Percentiles rank a stretch among this genome's conserved stretches.
Conservation (phyloP, 1,284 basidiomycete species). For the Ceratobasidium theobromae region DNA sequence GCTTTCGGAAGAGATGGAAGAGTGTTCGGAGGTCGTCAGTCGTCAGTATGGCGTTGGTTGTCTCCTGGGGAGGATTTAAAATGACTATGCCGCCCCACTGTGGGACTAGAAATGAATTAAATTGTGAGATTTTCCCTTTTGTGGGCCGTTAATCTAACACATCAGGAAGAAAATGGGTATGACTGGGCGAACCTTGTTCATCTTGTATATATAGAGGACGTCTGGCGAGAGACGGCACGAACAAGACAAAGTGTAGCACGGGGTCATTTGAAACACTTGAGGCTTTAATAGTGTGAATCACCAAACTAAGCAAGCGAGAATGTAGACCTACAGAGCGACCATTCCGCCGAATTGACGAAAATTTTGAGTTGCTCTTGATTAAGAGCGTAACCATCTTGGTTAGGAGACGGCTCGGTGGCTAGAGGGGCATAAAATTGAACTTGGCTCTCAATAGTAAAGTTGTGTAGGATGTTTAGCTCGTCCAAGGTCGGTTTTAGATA, state of each 20-base stretch:
- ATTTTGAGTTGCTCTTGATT: constrained; percentile 80
- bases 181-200: constrained; percentile 56
- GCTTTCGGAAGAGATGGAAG: constrained; percentile 72
- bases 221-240: constrained; percentile 72
- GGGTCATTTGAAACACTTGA: constrained; percentile 85
- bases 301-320: constrained; percentile 9
- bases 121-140: constrained; percentile 52
- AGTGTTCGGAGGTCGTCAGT: constrained; percentile 51
- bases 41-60: constrained; percentile 38
- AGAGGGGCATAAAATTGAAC: constrained; percentile 90
- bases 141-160: too few species aligned
- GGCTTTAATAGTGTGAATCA: constrained; percentile 49
- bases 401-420: constrained; percentile 67
- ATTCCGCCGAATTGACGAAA: constrained; percentile 95
- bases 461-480: constrained; percentile 69
- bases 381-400: constrained; percentile 55
- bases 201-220: constrained; percentile 73
- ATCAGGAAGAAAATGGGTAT: too few species aligned
- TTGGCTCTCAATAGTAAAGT: constrained; percentile 92
- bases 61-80: constrained; percentile 55
- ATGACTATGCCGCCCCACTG: constrained; percentile 95
- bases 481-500: constrained; percentile 68
- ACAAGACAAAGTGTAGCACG: constrained; percentile 90
- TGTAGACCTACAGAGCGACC: constrained; percentile 75
- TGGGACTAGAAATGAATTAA: constrained; percentile 82